A percentile compares a stretch with the other conserved stretches of the same genome.
phyloP scores from a whole-genome alignment of 2,329 filamentous ascomycete genomes.

The Clarireedia sp. region DNA sequence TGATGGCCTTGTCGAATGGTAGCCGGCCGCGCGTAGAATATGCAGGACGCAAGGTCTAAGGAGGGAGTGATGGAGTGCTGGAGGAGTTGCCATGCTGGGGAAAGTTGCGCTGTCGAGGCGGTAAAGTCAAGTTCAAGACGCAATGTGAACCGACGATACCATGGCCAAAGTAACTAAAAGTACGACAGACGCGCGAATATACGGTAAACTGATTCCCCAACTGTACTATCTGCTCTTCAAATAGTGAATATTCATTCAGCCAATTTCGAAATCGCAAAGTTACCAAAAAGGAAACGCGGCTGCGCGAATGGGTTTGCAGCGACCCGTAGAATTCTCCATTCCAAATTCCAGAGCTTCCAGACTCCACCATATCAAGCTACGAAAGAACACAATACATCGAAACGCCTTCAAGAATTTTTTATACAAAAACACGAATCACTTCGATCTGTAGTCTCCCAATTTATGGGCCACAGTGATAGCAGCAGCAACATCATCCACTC shows the following conservation, averaged over 20 bases:
- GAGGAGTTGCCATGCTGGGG: constrained; percentile 33
- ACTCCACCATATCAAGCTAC: neutral
- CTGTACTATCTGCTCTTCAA: neutral
- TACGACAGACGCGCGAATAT: neutral
- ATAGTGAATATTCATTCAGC: neutral
- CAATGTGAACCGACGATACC: constrained; percentile 15
- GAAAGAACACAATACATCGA: neutral
- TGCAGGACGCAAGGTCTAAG: constrained; percentile 82
- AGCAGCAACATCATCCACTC: neutral
- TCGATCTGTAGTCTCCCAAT: neutral
- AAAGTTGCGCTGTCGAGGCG: neutral
- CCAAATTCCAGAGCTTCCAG: neutral
- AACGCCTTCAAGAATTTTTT: too few species aligned
- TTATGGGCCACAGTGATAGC: neutral
- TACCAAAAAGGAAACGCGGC: constrained; percentile 1
- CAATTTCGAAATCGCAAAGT: neutral
- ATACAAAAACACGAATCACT: too few species aligned
- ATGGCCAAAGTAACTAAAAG: constrained; percentile 16
- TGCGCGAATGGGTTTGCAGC: constrained; percentile 5
- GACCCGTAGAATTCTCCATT: constrained; percentile 12
- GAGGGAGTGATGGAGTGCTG: constrained; percentile 62
- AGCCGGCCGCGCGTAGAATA: constrained; percentile 85
- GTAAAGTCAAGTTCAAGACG: constrained; percentile 18
- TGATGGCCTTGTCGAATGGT: constrained; percentile 71
- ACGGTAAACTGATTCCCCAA: neutral